Evolutionary conservation across 805 yeast species (phyloP).

Genomic region (Zygosaccharomyces siamensis): DNA sequence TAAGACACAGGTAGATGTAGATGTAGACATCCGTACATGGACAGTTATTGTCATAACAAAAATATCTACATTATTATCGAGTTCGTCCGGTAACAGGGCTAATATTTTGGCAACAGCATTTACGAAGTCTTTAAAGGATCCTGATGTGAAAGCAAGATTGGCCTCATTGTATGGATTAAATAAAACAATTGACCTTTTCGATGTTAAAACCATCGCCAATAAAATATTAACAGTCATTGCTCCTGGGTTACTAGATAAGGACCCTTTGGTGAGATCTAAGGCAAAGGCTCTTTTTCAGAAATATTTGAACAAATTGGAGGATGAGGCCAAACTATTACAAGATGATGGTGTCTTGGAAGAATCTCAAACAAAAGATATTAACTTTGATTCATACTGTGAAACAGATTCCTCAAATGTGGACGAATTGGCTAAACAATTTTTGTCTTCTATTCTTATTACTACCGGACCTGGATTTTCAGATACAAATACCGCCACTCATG

Average conservation of each 20-base stretch:
- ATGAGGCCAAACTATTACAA: conserved; percentile 37
- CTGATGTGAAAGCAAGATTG: conserved; percentile 66
- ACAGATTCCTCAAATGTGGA: conserved; percentile 12
- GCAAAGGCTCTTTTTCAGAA: conserved; percentile 64
- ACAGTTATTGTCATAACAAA: conserved; percentile 28
- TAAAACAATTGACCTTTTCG: conserved; percentile 57
- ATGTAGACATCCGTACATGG: conserved; percentile 30
- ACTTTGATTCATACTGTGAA: conserved; percentile 20
- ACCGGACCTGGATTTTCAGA: conserved; percentile 5
- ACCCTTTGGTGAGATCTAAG: conserved; percentile 61
- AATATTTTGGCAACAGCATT: conserved; percentile 84
- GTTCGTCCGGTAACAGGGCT: conserved; percentile 40
- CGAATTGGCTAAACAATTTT: conserved; percentile 19
- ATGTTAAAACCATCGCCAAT: conserved; percentile 71
- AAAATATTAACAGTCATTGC: conserved; percentile 82
- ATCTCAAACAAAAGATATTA: conserved; percentile 14
- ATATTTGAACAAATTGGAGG: conserved; percentile 51
- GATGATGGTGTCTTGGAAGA: conserved; percentile 6
- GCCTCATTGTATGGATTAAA: conserved; percentile 74
- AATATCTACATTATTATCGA: conserved; percentile 29
- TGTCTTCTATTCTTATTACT: conserved; percentile 20
- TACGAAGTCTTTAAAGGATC: conserved; percentile 75
- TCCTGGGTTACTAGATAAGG: conserved; percentile 73
- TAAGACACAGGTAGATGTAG: conserved; percentile 37
- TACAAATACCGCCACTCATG: background rate